Evolutionary conservation across 306 rosid species (phyloP), one percentile per base, ranked within the genome.

Genomic region (Pyrus communis): DNA sequence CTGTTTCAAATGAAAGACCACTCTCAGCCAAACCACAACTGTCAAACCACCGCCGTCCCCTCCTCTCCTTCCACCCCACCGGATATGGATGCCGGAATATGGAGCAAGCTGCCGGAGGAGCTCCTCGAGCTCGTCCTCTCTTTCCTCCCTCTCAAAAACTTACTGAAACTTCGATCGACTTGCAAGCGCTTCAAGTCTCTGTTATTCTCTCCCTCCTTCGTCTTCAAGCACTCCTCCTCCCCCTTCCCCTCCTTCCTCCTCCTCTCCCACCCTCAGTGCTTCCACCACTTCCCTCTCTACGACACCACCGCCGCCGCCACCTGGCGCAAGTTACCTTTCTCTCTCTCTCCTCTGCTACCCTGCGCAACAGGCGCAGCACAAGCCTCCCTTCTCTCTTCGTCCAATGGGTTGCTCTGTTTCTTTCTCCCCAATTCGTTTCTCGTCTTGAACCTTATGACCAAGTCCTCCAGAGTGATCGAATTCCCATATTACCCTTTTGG

Each of bases 321-420:
- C 7, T 95, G 99, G 99, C 96, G 93, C 59, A 84, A 75, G 38
- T 60, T 83, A 28, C 59, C 91, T 9, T 73, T 90, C 5, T 74
- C 94, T 2, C 75, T 84, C 82, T 86, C 91, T 3, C 84, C 75
- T 51, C 75, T 88, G 27, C 75, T 81, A 2, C 88, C 82, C 38
- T 73, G 64, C 4, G 74, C 77, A 12, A 31, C 83, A 3, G 75
- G 88, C 15, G 38, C 81, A 4, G 75, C 88, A 19, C 73, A 82
- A 55, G 61, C 72, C 42, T 71, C 85, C 23, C 88, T 89, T 0
- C 86, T 89, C 58, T 83, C 93, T 43, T 22, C 76, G 51, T 89
- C 97, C 19, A 87, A 91, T 43, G 99, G 97, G 40, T 82, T 95
- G 22, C 82, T 92, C 25, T 95, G 97, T 71, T 87, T 90, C 75